These are phyloP conservation scores for Suhomyces faveliae DNA, from an alignment of 805 yeast species.

Conservation along the genomic window DNA sequence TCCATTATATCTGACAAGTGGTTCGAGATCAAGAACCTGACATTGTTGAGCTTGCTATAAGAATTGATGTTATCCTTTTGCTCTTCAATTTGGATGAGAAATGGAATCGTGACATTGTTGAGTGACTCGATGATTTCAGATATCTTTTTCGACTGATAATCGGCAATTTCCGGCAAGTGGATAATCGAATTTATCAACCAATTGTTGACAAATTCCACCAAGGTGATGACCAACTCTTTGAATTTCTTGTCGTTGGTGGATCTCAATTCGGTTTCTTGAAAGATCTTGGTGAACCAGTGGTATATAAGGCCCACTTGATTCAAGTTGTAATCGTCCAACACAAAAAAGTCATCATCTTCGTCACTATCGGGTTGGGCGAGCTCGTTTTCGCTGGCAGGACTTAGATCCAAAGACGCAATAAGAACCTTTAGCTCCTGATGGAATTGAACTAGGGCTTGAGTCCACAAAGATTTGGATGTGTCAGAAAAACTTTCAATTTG, in stretches of 20 bases:
- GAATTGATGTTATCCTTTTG: conserved; percentile 20
- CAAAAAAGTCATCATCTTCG: conserved; percentile 11
- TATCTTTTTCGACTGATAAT: conserved; percentile 32
- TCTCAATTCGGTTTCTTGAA: conserved; percentile 20
- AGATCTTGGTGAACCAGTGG: conserved; percentile 22
- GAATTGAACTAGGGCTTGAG: conserved; percentile 17
- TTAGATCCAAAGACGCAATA: conserved; percentile 16
- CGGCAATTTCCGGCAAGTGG: conserved; percentile 32
- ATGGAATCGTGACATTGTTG: conserved; percentile 21
- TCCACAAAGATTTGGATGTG: conserved; percentile 20
- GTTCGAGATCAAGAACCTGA: conserved; percentile 31
- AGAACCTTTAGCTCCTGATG: conserved; percentile 19
- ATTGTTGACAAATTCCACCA: conserved; percentile 29
- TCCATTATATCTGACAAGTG: conserved; percentile 49
- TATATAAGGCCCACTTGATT: conserved; percentile 19
- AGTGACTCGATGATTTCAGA: conserved; percentile 24
- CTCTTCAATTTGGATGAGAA: conserved; percentile 16
- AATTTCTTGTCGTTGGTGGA: conserved; percentile 28
- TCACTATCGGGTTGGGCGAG: conserved; percentile 1
- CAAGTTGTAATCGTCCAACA: conserved; percentile 19
- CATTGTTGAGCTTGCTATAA: conserved; percentile 28
- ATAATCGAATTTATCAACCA: conserved; percentile 28
- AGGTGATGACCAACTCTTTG: conserved; percentile 22
- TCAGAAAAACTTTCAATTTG: conserved; percentile 12
- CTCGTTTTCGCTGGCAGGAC: not conserved